These are phyloP conservation scores for Abrus pulchellus DNA, from an alignment of 306 rosid species.

Conservation along the genomic window DNA sequence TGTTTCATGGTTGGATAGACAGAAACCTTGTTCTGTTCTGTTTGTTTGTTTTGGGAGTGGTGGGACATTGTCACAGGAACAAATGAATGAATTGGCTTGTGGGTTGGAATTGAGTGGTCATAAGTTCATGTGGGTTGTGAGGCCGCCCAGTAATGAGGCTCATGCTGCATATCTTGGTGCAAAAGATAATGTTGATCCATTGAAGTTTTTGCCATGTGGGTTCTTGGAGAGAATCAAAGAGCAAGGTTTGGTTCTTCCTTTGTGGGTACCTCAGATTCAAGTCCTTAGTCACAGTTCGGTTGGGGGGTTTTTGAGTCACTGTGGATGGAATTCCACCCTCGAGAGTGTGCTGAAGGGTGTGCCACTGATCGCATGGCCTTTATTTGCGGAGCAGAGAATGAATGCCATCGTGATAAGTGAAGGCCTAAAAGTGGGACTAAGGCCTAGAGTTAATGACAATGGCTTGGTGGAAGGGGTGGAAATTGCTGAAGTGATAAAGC, in stretches of 20 bases:
- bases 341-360: constrained; percentile 49
- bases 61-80: constrained; percentile 40
- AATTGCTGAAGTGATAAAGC: constrained; percentile 38
- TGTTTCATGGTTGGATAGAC: constrained; percentile 14
- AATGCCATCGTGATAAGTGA: constrained; percentile 28
- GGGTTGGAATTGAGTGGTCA: constrained; percentile 48
- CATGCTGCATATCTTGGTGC: not conserved
- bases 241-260: not conserved
- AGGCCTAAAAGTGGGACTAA: constrained; percentile 38
- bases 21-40: constrained; percentile 6
- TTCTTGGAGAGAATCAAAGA: constrained; percentile 23
- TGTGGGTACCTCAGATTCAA: constrained; percentile 6
- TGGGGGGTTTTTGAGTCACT: constrained; percentile 13
- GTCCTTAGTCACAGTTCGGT: not conserved
- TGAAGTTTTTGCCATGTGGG: not conserved
- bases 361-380: constrained; percentile 45
- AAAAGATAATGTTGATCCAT: not conserved
- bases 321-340: constrained; percentile 1
- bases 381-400: constrained; percentile 47
- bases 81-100: constrained; percentile 43
- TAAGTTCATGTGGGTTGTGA: constrained; percentile 45
- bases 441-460: constrained; percentile 22
- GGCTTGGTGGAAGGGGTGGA: constrained; percentile 46
- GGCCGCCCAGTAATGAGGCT: constrained; percentile 21
- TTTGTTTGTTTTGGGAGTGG: constrained; percentile 36